Percentiles rank a stretch among this genome's conserved stretches.
Evolutionary conservation across 768 basidiomycete species (phyloP).

Genomic region (Russula foetens): DNA sequence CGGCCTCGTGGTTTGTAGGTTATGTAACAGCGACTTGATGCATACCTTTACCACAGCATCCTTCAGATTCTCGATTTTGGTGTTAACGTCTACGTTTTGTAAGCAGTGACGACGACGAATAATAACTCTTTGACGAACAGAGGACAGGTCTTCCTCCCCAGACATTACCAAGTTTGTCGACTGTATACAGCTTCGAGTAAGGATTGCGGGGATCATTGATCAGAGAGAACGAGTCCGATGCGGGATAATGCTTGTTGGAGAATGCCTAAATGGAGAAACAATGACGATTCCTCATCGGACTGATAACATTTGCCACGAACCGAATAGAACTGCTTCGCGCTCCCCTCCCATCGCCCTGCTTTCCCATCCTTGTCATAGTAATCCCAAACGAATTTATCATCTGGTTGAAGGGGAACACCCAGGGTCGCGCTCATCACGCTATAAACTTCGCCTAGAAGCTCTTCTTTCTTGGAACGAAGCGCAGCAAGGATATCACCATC

Average conservation of each 20-base stretch:
- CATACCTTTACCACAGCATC: slow-evolving; percentile 63
- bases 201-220: slow-evolving; percentile 92
- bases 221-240: slow-evolving; percentile 74
- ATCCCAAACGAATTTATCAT: slow-evolving; percentile 75
- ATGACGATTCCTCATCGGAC: slow-evolving; percentile 17
- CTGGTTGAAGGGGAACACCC: slow-evolving; percentile 74
- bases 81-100: slow-evolving; percentile 68
- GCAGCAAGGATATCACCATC: slow-evolving; percentile 40
- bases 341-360: slow-evolving; percentile 67
- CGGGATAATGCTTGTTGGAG: slow-evolving; percentile 27
- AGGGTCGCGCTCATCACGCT: slow-evolving; percentile 77
- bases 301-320: slow-evolving; percentile 8
- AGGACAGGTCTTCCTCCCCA: slow-evolving; percentile 80
- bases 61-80: slow-evolving; percentile 76
- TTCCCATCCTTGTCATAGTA: slow-evolving; percentile 80
- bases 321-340: slow-evolving; percentile 73
- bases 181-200: slow-evolving; percentile 79
- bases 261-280: slow-evolving; percentile 13
- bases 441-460: slow-evolving; percentile 78
- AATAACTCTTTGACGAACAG: slow-evolving; percentile 43
- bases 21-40: not conserved
- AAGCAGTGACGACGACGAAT: not conserved
- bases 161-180: slow-evolving; percentile 88
- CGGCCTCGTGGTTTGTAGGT: too few species aligned
- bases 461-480: slow-evolving; percentile 78